Evolutionary conservation across 192 early-diverging fungal genomes (phyloP).

Genomic region (Phycomyces nitens): DNA sequence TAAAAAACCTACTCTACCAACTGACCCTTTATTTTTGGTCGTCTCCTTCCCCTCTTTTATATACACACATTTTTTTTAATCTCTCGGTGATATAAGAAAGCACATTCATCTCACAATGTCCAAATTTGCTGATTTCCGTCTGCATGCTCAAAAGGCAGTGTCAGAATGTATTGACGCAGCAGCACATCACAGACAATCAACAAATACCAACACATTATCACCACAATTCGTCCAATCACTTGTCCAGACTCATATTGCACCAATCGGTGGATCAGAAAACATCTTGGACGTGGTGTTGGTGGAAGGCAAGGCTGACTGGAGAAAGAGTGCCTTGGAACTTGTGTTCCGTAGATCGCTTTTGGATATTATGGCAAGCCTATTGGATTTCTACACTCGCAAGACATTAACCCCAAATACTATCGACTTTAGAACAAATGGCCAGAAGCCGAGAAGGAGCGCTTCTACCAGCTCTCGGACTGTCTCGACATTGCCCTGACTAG

Average conservation of each 20-base stretch:
- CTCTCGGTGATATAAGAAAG: too few relatives aligned
- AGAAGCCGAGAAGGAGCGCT: not conserved
- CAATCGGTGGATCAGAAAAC: slow-evolving; percentile 21
- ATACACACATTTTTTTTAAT: too few relatives aligned
- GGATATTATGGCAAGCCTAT: slow-evolving; percentile 16
- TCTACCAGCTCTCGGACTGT: slow-evolving; percentile 5
- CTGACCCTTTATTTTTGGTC: too few relatives aligned
- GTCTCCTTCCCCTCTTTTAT: too few relatives aligned
- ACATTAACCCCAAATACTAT: not conserved
- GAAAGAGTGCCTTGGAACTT: slow-evolving; percentile 26
- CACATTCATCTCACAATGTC: not conserved
- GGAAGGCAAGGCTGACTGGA: slow-evolving; percentile 31
- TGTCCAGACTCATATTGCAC: slow-evolving; percentile 14
- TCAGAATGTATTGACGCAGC: not conserved
- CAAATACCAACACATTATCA: slow-evolving; percentile 8
- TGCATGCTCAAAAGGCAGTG: not conserved
- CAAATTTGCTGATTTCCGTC: not conserved
- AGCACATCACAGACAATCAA: not conserved
- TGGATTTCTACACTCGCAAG: not conserved
- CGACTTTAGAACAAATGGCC: not conserved
- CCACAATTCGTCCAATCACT: not conserved
- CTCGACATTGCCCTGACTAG: slow-evolving; percentile 14
- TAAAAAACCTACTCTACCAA: too few relatives aligned
- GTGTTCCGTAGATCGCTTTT: slow-evolving; percentile 23
- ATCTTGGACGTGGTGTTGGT: slow-evolving; percentile 6